phyloP scores from a whole-genome alignment of 2,329 filamentous ascomycete genomes.

The Aureobasidium sp. region DNA sequence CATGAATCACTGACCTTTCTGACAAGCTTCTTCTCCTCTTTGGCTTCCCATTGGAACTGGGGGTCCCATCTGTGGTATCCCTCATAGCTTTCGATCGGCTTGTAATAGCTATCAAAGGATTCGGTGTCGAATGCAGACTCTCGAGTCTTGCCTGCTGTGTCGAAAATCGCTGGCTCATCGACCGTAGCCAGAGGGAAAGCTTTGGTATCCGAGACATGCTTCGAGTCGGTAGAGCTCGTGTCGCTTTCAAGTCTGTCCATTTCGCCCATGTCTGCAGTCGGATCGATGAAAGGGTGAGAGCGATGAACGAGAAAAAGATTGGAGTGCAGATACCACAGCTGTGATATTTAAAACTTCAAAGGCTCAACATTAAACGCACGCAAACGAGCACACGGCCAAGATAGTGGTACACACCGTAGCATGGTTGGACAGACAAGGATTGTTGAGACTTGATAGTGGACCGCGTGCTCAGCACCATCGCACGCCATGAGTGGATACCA shows the following conservation, averaged over 20 bases:
- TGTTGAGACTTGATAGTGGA: conserved; percentile 9
- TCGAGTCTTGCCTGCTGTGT: conserved; percentile 18
- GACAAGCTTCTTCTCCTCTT: conserved; percentile 48
- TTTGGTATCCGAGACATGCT: conserved; percentile 13
- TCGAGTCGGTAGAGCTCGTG: not conserved
- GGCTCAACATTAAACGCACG: not conserved
- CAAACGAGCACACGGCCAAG: not conserved
- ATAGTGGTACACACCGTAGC: not conserved
- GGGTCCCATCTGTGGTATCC: conserved; percentile 52
- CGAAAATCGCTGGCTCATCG: conserved; percentile 17
- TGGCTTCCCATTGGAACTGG: conserved; percentile 44
- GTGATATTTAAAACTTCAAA: not conserved
- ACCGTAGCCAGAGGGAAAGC: conserved; percentile 15
- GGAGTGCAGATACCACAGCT: not conserved
- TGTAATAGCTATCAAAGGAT: conserved; percentile 35
- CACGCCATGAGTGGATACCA: not conserved
- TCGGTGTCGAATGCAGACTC: conserved; percentile 26
- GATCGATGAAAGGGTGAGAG: not conserved
- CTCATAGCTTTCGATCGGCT: conserved; percentile 49
- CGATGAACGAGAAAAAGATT: not conserved
- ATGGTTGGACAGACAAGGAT: not conserved
- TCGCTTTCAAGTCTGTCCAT: not conserved
- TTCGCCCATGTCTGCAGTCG: not conserved
- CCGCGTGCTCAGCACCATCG: not conserved
- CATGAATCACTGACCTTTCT: conserved; percentile 36